Base-by-base conservation (phyloP, 2,329 filamentous ascomycete genomes). In the Aspergillus fischeri region DNA sequence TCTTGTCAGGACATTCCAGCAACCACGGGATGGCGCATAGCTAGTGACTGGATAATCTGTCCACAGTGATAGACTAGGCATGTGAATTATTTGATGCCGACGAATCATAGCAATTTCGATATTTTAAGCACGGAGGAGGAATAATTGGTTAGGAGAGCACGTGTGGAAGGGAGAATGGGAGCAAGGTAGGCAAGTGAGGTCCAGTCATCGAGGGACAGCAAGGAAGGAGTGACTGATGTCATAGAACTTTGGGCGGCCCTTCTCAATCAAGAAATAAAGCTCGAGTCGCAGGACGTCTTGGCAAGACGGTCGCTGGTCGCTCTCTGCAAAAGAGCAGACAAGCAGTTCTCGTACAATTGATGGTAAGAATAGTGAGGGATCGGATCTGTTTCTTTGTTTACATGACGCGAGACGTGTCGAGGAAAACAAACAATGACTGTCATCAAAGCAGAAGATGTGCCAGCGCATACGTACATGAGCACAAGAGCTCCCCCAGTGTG, bases 201-300 rank as follows among this genome's bases (percentile, higher is more conserved):
- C 28, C 28, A 10, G 10, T 35, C 32, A 17, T 14, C 17, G 27
- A 14, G 27, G 14, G 38, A 29, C 32, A 42, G 42, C 21, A 47
- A 49, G 52, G 35, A 58, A 38, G 44, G 41, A n/a, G 45, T 54
- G 24, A 51, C 59, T 57, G 62, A 63, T 63, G 58, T 64, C 62
- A 63, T 60, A 28, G 21, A 35, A 24, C 24, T 24, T 24, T 24
- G 24, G 24, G 24, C 24, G 32, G 29, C 1, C 32, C 5, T 6
- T 35, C 4, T 35, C 32, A 17, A 17, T 35, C 32, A 35, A 35
- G 32, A 35, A 29, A 4, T n/a, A 21, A 5, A 28, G 38, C 27
- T 8, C 27, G 41, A 25, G 65, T 68, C 66, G 68, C 64, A 65
- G 66, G 66, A 67, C 65, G 7, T 27, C 50, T 55, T 35, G 32